Evolutionary conservation across 179 eudicot genomes (phyloP).

Genomic region (Beta corolliflora): DNA sequence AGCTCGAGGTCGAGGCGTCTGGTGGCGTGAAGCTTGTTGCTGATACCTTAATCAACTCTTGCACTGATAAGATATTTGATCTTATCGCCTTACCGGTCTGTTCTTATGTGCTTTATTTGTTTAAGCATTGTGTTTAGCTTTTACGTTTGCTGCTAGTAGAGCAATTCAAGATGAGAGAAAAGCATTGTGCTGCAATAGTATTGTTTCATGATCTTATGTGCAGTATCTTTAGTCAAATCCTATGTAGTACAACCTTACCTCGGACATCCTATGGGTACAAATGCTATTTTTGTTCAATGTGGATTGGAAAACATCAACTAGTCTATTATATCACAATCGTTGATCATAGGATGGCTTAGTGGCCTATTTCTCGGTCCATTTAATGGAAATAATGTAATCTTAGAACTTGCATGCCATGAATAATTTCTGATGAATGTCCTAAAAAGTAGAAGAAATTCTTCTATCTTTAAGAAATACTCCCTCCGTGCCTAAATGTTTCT

Average conservation of each 20-base stretch:
- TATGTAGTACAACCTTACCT: neutral
- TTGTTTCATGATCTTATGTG: neutral
- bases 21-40: conserved; percentile 79
- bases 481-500: too few species aligned
- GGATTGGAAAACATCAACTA: neutral
- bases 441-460: neutral
- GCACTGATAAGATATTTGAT: conserved; percentile 66
- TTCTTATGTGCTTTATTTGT: conserved; percentile 9
- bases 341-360: neutral
- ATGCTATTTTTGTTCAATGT: neutral
- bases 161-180: neutral
- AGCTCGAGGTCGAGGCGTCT: conserved; percentile 75
- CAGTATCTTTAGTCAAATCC: neutral
- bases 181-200: neutral
- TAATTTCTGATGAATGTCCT: neutral
- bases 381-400: neutral
- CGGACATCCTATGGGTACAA: neutral
- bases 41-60: conserved; percentile 60
- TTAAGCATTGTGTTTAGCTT: neutral
- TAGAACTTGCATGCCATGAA: neutral
- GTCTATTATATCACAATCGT: neutral
- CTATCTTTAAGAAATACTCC: neutral
- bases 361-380: neutral
- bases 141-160: conserved; percentile 2
- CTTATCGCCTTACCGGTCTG: conserved; percentile 90